Evolutionary conservation across 78 protist species (phyloP).

Genomic region (Speleostelium caveatum): DNA sequence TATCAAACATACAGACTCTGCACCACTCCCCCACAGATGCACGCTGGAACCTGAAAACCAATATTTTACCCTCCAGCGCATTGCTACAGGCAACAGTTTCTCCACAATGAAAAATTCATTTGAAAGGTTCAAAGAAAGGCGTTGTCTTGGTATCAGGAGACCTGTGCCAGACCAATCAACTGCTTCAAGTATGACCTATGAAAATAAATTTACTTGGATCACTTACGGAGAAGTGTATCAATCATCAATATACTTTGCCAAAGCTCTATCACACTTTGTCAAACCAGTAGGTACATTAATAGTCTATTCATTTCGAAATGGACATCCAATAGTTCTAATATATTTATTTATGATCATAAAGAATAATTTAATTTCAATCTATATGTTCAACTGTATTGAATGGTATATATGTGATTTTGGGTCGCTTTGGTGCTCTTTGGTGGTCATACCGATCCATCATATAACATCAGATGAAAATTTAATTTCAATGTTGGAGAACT

Average conservation of each 20-base stretch:
- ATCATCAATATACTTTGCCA: background rate
- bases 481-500: conserved; percentile 1
- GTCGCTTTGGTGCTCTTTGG: conserved; percentile 9
- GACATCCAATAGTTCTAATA: too few species aligned
- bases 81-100: background rate
- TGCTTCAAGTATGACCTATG: background rate
- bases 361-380: background rate
- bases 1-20: too few species aligned
- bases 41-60: background rate
- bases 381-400: conserved; percentile 47
- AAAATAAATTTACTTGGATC: conserved; percentile 18
- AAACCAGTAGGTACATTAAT: background rate
- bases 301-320: too few species aligned
- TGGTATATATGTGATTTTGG: conserved; percentile 51
- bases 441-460: conserved; percentile 32
- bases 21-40: too few species aligned
- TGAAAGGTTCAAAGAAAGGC: background rate
- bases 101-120: conserved; percentile 5
- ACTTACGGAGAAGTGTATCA: conserved; percentile 12
- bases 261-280: background rate
- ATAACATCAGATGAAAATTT: background rate
- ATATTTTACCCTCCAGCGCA: background rate
- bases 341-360: too few species aligned
- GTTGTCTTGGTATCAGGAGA: conserved; percentile 20
- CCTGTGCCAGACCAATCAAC: background rate